phyloP scores from a whole-genome alignment of 805 yeast genomes.

The Blastobotrys attinorum region DNA sequence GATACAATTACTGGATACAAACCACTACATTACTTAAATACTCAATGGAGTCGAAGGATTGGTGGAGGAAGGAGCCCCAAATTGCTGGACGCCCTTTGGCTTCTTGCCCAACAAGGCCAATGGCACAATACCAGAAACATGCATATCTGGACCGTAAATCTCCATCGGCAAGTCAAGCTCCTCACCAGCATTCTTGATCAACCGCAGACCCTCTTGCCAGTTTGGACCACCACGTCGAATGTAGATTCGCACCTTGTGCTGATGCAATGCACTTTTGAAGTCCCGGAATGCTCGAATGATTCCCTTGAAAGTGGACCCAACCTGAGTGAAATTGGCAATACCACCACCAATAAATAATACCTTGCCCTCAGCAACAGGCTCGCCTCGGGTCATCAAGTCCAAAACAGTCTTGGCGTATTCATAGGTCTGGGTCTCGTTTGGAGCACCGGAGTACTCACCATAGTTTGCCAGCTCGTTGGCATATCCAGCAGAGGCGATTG shows the following conservation, averaged over 20 bases:
- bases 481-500: conserved; percentile 40
- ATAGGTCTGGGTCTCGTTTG: conserved; percentile 39
- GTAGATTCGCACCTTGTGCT: conserved; percentile 35
- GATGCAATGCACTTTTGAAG: conserved; percentile 30
- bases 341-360: conserved; percentile 40
- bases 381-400: conserved; percentile 38
- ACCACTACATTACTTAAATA: too few relatives aligned
- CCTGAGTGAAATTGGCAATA: conserved; percentile 41
- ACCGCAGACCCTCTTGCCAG: conserved; percentile 42
- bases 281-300: conserved; percentile 41
- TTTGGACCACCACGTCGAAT: conserved; percentile 43
- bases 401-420: conserved; percentile 41
- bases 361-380: conserved; percentile 34
- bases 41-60: conserved; percentile 23
- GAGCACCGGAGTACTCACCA: conserved; percentile 43
- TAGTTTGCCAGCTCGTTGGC: conserved; percentile 39
- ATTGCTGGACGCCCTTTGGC: conserved; percentile 33
- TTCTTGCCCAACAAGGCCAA: conserved; percentile 35
- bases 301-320: conserved; percentile 42
- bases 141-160: conserved; percentile 45
- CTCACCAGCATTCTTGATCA: conserved; percentile 37
- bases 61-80: conserved; percentile 29
- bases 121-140: conserved; percentile 40
- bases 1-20: too few relatives aligned
- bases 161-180: conserved; percentile 40